Evolutionary conservation across 306 rosid species (phyloP), one percentile per base, ranked within the genome.

Genomic region (Astragalus glycyphyllos): DNA sequence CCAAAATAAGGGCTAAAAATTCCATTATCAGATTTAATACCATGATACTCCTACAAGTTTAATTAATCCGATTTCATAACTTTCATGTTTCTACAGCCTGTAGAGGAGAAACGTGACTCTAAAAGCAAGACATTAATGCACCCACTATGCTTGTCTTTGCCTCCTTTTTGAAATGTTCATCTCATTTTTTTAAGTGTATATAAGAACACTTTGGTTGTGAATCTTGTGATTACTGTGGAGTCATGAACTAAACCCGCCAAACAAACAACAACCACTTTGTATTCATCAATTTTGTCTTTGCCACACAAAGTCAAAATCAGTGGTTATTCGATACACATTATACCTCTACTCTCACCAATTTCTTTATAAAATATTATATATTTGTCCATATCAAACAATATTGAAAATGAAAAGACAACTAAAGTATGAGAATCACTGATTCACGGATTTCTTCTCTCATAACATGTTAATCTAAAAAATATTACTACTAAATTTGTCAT

Each of bases 281-380:
- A 54, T 38, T 5, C 44, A 65, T 34, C 42, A 44, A 42, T 58
- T 15, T 69, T 74, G 68, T 74, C 37, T 50, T 41, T 7, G 14
- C 31, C n/a, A 10, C 46, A 7, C 32, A 38, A 51, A 40, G 86
- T 82, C 82, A 68, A 73, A 61, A 48, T 64, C 20, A 46, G 82
- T 51, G 53, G 79, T 50, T 65, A 67, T 55, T 53, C 63, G 44
- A 38, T 13, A 34, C 58, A 46, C 56, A 73, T 47, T 1, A 73
- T 65, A 64, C 40, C 38, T 74, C 75, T 60, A 82, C 71, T 72
- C 68, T 77, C 55, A 75, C 47, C 58, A 34, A 38, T 71, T 80
- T 75, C 59, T 63, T 41, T 60, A 61, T 63, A 55, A 15, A 34
- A 7, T 64, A 65, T 57, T 11, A 3, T 15, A 47, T 47, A 46